Percentiles rank a stretch among this genome's conserved stretches.
phyloP scores from a whole-genome alignment of 805 yeast genomes.

The Yamadazyma endophytica region DNA sequence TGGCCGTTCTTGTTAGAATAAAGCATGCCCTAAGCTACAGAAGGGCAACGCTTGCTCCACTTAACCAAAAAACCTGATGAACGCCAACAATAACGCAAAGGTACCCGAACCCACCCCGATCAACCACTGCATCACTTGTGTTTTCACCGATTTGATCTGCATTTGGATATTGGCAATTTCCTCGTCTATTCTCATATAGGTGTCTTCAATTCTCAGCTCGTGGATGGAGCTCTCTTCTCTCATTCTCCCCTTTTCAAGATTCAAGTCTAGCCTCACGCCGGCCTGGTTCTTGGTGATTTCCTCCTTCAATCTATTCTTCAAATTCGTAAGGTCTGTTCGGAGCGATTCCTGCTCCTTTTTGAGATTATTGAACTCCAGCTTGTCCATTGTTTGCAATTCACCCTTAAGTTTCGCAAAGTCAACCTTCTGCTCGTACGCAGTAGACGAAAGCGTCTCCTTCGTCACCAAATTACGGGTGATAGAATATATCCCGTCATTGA shows the following conservation, averaged over 20 bases:
- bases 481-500: constrained; percentile 74
- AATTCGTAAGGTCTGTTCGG: constrained; percentile 77
- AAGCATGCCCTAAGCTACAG: too few species aligned
- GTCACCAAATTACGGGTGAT: constrained; percentile 78
- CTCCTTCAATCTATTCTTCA: constrained; percentile 80
- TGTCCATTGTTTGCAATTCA: constrained; percentile 84
- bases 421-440: constrained; percentile 93
- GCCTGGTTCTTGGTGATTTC: constrained; percentile 89
- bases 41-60: too few species aligned
- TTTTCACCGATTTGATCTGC: constrained; percentile 91
- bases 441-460: constrained; percentile 74
- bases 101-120: constrained; percentile 99
- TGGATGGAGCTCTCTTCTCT: constrained; percentile 92
- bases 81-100: constrained; percentile 88
- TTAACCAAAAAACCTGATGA: constrained; percentile 72
- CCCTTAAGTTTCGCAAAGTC: constrained; percentile 94
- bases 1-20: too few species aligned
- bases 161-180: constrained; percentile 92
- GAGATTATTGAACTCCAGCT: constrained; percentile 75
- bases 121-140: constrained; percentile 97
- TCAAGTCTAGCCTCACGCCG: constrained; percentile 84
- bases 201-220: constrained; percentile 90
- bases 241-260: constrained; percentile 90
- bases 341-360: constrained; percentile 85
- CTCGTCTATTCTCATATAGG: constrained; percentile 91